Conservation (phyloP, 208 protist genomes). For the Trichomonas vaginalis region DNA sequence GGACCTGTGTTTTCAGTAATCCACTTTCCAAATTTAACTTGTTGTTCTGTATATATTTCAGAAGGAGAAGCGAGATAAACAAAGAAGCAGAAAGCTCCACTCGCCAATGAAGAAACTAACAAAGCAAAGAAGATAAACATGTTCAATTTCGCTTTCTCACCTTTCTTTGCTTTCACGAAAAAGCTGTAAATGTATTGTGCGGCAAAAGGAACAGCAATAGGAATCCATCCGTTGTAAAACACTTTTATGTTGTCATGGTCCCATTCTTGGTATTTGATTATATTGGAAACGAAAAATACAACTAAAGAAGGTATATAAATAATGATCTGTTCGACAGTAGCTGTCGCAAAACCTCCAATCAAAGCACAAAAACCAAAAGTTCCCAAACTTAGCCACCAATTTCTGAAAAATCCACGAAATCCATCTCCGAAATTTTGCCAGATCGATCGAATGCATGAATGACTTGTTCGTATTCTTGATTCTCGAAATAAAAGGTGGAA, state of each 20-base stretch:
- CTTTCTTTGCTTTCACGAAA: no score
- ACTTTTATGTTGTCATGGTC: neutral
- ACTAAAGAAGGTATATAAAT: neutral
- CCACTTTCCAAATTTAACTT: neutral
- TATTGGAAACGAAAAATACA: neutral
- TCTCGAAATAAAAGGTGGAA: neutral
- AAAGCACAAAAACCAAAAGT: neutral
- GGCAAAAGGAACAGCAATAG: neutral
- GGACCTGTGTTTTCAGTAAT: neutral
- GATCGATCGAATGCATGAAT: neutral
- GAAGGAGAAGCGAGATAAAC: neutral
- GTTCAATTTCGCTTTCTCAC: neutral
- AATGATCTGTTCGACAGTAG: neutral
- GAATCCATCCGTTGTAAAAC: neutral
- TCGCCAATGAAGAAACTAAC: neutral
- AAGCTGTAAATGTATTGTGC: neutral
- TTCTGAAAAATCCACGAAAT: neutral
- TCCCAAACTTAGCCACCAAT: neutral
- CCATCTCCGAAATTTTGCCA: no score
- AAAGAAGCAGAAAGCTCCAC: neutral
- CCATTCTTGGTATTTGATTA: neutral
- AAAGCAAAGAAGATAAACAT: neutral
- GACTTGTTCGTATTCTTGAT: neutral
- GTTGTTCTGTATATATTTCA: neutral
- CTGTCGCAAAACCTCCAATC: neutral